Evolutionary conservation across 371 early-diverging fungal species (phyloP).

Genomic region (Dipsacomyces acuminosporus): DNA sequence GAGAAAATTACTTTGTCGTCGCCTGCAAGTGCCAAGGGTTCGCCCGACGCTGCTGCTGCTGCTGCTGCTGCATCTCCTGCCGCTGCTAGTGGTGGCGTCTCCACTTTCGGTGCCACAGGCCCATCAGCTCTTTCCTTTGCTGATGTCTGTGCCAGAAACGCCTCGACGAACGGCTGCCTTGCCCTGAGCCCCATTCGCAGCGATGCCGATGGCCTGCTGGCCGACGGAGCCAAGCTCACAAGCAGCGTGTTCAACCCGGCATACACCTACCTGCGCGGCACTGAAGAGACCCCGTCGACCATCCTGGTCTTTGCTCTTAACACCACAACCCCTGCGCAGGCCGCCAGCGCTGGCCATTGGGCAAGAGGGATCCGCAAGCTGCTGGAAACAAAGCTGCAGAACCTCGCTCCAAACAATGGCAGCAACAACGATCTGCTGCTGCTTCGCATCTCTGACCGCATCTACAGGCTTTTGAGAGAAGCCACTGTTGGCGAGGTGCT

Average conservation of each 20-base stretch:
- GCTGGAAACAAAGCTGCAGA: conserved; percentile 20
- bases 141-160: conserved; percentile 25
- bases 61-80: no score
- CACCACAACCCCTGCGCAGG: conserved; percentile 13
- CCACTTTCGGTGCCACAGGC: no score
- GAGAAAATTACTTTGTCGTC: background rate
- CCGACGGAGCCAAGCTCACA: conserved; percentile 7
- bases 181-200: conserved; percentile 29
- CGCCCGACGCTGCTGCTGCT: no score
- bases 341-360: conserved; percentile 21
- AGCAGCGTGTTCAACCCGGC: conserved; percentile 14
- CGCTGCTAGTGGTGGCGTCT: no score
- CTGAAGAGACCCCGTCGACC: conserved; percentile 14
- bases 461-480: conserved; percentile 47
- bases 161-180: conserved; percentile 15
- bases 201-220: conserved; percentile 2
- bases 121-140: conserved; percentile 19
- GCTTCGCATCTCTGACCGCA: conserved; percentile 45
- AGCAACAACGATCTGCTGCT: conserved; percentile 43
- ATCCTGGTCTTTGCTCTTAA: conserved; percentile 40
- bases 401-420: conserved; percentile 25
- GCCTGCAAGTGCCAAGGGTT: no score
- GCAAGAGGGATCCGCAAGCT: conserved; percentile 12
- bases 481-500: conserved; percentile 76
- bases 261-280: conserved; percentile 25